phyloP scores from a whole-genome alignment of 2,329 filamentous ascomycete genomes.

The Herpotrichia juniperi region DNA sequence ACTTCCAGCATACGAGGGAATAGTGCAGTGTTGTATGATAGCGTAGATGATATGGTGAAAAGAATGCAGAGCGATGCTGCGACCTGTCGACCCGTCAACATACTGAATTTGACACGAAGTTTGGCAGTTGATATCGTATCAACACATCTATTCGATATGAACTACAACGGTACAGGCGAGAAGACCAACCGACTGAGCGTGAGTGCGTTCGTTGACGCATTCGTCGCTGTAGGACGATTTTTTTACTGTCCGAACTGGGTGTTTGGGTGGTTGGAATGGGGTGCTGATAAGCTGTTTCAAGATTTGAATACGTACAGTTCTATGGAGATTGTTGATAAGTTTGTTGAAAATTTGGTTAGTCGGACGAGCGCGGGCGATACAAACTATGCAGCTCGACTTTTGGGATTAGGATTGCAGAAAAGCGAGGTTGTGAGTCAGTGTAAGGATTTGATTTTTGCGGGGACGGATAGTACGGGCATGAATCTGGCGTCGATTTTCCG shows the following conservation, averaged over 20 bases:
- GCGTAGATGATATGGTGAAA: constrained; percentile 51
- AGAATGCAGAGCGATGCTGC: constrained; percentile 44
- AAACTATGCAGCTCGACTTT: constrained; percentile 57
- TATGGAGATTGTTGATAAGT: constrained; percentile 51
- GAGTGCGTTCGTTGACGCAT: constrained; percentile 60
- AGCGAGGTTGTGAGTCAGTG: constrained; percentile 57
- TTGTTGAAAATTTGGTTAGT: constrained; percentile 49
- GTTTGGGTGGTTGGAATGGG: constrained; percentile 49
- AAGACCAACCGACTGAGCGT: constrained; percentile 37
- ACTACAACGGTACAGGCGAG: constrained; percentile 57
- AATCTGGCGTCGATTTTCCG: constrained; percentile 32
- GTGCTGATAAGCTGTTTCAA: constrained; percentile 40
- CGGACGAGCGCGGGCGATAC: constrained; percentile 37
- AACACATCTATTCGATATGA: constrained; percentile 59
- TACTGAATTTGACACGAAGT: constrained; percentile 57
- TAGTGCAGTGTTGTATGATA: constrained; percentile 46
- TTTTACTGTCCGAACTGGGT: constrained; percentile 57
- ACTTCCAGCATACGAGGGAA: constrained; percentile 52
- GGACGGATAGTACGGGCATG: constrained; percentile 36
- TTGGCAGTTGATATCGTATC: constrained; percentile 62
- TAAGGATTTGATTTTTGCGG: constrained; percentile 55
- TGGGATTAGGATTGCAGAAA: constrained; percentile 50
- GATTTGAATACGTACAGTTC: constrained; percentile 42
- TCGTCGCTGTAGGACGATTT: constrained; percentile 61
- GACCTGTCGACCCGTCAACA: constrained; percentile 48